Evolutionary conservation across 2,329 filamentous ascomycete genomes (phyloP).

Genomic region (Alternaria viburni): DNA sequence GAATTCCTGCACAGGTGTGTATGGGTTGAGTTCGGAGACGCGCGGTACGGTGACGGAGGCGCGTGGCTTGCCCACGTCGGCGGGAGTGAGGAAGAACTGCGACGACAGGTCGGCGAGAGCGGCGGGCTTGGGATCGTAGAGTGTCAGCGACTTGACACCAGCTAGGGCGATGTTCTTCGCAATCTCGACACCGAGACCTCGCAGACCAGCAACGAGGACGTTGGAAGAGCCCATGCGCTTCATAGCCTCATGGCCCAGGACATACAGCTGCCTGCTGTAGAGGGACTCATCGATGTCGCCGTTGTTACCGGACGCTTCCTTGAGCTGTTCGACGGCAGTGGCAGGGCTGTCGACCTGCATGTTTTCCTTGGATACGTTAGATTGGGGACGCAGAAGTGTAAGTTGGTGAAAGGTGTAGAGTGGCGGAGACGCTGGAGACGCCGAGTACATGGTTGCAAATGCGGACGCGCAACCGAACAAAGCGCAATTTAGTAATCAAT

Average conservation of each 20-base stretch:
- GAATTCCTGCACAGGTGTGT: constrained; percentile 87
- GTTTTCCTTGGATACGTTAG: constrained; percentile 54
- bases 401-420: neutral
- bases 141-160: constrained; percentile 94
- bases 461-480: constrained; percentile 20
- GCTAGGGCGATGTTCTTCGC: constrained; percentile 98
- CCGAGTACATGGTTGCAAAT: constrained; percentile 8
- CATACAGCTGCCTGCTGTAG: constrained; percentile 72
- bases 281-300: constrained; percentile 72
- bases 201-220: constrained; percentile 87
- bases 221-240: constrained; percentile 98
- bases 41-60: constrained; percentile 85
- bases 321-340: constrained; percentile 65
- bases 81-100: constrained; percentile 91
- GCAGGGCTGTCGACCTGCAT: constrained; percentile 68
- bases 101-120: constrained; percentile 89
- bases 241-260: constrained; percentile 84
- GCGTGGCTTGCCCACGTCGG: constrained; percentile 90
- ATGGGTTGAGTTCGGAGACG: constrained; percentile 93
- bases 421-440: constrained; percentile 7
- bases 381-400: neutral
- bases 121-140: constrained; percentile 87
- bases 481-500: neutral
- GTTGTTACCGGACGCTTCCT: constrained; percentile 52
- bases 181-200: constrained; percentile 95